Percentiles rank a stretch among this genome's conserved stretches.
phyloP scores from a whole-genome alignment of 2,329 filamentous ascomycete species.

The Colletotrichum tamarilloi region DNA sequence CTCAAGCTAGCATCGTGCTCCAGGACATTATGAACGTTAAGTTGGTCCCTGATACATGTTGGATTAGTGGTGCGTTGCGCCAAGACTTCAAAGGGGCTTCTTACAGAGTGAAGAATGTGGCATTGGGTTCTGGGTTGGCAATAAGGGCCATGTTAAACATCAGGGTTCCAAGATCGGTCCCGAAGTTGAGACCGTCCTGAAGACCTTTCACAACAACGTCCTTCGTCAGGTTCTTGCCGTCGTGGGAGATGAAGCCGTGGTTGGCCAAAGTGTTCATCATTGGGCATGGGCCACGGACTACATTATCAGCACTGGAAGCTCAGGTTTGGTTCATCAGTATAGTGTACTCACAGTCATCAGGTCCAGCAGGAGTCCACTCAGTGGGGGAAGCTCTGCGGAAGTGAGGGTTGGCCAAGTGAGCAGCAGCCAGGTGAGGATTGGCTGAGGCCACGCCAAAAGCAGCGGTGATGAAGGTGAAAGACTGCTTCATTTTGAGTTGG shows the following conservation, averaged over 20 bases:
- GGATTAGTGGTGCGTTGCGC: background rate
- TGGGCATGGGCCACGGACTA: conserved; percentile 57
- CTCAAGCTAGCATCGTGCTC: conserved; percentile 61
- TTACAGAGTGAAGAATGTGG: conserved; percentile 53
- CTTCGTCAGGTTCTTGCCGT: conserved; percentile 55
- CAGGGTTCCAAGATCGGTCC: conserved; percentile 48
- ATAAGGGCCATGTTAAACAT: conserved; percentile 57
- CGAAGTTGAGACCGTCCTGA: conserved; percentile 54
- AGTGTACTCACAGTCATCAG: conserved; percentile 15
- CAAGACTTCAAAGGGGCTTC: background rate
- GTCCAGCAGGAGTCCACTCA: conserved; percentile 13
- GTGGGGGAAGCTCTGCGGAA: background rate
- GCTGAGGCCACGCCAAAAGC: background rate
- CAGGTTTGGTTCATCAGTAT: accelerated
- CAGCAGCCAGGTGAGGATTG: conserved; percentile 1
- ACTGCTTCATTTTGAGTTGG: conserved; percentile 16
- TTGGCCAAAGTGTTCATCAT: conserved; percentile 65
- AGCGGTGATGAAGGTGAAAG: background rate
- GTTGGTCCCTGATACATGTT: conserved; percentile 45
- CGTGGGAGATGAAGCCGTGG: conserved; percentile 58
- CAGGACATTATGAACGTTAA: conserved; percentile 58
- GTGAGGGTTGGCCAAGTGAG: conserved; percentile 4
- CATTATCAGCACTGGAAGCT: background rate
- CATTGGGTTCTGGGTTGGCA: conserved; percentile 55
- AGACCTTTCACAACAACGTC: conserved; percentile 52